Evolutionary conservation across 2,329 filamentous ascomycete species (phyloP), one percentile per base, ranked within the genome.

Genomic region (Aspergillus tamarii): DNA sequence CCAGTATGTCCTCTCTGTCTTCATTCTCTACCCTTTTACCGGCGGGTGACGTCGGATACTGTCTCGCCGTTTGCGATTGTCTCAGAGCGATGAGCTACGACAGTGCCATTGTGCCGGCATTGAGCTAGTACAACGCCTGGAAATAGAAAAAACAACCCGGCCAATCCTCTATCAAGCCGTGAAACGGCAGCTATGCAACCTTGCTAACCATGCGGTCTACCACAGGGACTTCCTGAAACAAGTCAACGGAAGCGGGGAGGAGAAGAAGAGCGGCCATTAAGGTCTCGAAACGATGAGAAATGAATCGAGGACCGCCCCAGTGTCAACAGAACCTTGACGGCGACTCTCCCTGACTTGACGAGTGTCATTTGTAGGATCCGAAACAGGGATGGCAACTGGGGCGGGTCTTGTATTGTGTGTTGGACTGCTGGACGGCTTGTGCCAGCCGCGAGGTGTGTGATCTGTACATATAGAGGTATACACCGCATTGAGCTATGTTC

Each of bases 151-250:
- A 19, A 16, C 8, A 39, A 10, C 19, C 39, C 39, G 19, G 7
- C 39, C 39, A 19, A n/a, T n/a, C 7, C 7, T 19, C 19, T 3
- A 41, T 41, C 39, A 30, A 19, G 16, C 6, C 53, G 32, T 34
- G 30, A 23, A 14, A 41, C 19, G 19, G 14, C 16, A 23, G 21
- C 34, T 21, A 16, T n/a, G 26, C 45, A 23, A 12, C 32, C 41
- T 39, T 4, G 23, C 28, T 32, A 14, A 64, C 48, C 23, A 57
- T 50, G 30, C 21, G 16, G 26, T 19, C 3, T 28, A 11, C 26
- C 19, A 60, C 69, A 85, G 83, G 74, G 80, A 84, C 63, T 85
- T 85, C 73, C 64, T 85, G 70, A 82, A 84, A 68, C 78, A 78
- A 63, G 77, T 82, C 57, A 80, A 84, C 66, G 80, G 50, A 53